Evolutionary conservation across 306 rosid species (phyloP).

Genomic region (Malus domestica): ASM211411v1 NC_041793.1:23982501-23983000

Average conservation of each 20-base stretch:
- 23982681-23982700: neutral
- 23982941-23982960: neutral
- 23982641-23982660: neutral
- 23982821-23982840: neutral
- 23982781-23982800: too few species aligned
- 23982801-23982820: neutral
- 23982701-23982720: too few species aligned
- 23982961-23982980: neutral
- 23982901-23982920: neutral
- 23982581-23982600: slow-evolving; percentile 53
- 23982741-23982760: too few species aligned
- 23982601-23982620: neutral
- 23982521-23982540: slow-evolving; percentile 51
- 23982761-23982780: too few species aligned
- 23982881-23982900: neutral
- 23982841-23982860: neutral
- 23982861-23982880: neutral
- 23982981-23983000: neutral
- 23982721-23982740: too few species aligned
- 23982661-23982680: neutral
- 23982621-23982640: neutral
- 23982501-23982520: slow-evolving; percentile 43
- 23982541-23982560: slow-evolving; percentile 48
- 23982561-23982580: slow-evolving; percentile 43
- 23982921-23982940: neutral